phyloP scores from a whole-genome alignment of 2,329 filamentous ascomycete genomes.

The Clonostachys byssicola region DNA sequence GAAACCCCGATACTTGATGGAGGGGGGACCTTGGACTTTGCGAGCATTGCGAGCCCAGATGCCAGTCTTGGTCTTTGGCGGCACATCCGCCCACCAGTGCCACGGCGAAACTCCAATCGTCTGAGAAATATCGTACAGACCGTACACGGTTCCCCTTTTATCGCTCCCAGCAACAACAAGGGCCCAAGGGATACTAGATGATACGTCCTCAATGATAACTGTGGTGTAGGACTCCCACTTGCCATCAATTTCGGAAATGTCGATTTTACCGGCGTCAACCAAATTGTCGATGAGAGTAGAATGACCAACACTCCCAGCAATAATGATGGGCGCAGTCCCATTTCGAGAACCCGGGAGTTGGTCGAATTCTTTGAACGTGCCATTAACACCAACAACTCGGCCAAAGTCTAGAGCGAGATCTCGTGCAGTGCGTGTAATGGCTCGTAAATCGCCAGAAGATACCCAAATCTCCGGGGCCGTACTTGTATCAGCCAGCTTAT shows the following conservation, averaged over 20 bases:
- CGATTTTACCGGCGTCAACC: slow-evolving; percentile 48
- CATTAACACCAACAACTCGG: slow-evolving; percentile 61
- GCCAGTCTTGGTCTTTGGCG: slow-evolving; percentile 40
- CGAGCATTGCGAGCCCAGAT: slow-evolving; percentile 52
- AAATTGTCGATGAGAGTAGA: slow-evolving; percentile 58
- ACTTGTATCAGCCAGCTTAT: neutral
- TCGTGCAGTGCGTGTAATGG: slow-evolving; percentile 62
- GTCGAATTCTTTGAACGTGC: neutral
- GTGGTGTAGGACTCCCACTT: slow-evolving; percentile 69
- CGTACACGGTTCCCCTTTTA: slow-evolving; percentile 62
- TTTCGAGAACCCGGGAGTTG: slow-evolving; percentile 35
- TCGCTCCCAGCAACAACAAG: slow-evolving; percentile 66
- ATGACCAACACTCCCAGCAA: slow-evolving; percentile 64
- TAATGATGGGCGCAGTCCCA: slow-evolving; percentile 46
- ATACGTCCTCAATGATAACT: slow-evolving; percentile 50
- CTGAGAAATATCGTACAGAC: slow-evolving; percentile 67
- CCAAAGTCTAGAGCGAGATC: slow-evolving; percentile 68
- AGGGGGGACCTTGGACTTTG: slow-evolving; percentile 55
- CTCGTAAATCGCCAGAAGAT: slow-evolving; percentile 59
- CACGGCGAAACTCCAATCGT: slow-evolving; percentile 71
- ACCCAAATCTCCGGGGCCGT: slow-evolving; percentile 46
- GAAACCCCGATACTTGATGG: slow-evolving; percentile 64
- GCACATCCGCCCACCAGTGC: slow-evolving; percentile 66
- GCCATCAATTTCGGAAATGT: slow-evolving; percentile 52
- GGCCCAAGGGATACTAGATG: slow-evolving; percentile 51